phyloP scores from a whole-genome alignment of 352 stramenopile species.

The Phytophthora sp. region DNA sequence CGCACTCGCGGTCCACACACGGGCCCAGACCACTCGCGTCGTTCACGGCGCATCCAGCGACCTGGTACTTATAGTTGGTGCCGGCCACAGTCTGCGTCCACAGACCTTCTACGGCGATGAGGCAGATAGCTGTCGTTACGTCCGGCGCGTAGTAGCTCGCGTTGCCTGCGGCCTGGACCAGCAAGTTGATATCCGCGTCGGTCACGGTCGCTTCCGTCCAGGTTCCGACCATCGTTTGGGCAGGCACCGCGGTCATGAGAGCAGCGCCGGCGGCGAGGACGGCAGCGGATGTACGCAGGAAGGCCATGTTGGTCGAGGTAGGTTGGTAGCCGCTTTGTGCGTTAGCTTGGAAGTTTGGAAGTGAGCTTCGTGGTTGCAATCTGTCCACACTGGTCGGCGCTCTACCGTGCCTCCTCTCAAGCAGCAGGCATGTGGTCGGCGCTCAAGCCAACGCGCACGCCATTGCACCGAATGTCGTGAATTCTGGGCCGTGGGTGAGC shows the following conservation, averaged over 20 bases:
- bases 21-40: slow-evolving; percentile 37
- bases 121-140: slow-evolving; percentile 43
- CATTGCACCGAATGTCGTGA: slow-evolving; percentile 2
- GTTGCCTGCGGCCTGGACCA: slow-evolving; percentile 34
- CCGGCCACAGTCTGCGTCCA: slow-evolving; percentile 50
- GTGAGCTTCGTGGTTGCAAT: slow-evolving; percentile 6
- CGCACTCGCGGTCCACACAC: slow-evolving; percentile 40
- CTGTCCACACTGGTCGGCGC: slow-evolving; percentile 3
- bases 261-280: background rate
- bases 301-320: slow-evolving; percentile 4
- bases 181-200: slow-evolving; percentile 30
- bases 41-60: slow-evolving; percentile 44
- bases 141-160: slow-evolving; percentile 38
- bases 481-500: slow-evolving; percentile 1
- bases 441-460: slow-evolving; percentile 5
- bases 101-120: slow-evolving; percentile 41
- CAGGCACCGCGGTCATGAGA: slow-evolving; percentile 10
- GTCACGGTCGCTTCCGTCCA: slow-evolving; percentile 31
- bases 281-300: slow-evolving; percentile 4
- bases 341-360: slow-evolving; percentile 19
- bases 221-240: slow-evolving; percentile 20
- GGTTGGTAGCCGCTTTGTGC: slow-evolving; percentile 12
- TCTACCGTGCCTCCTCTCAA: slow-evolving; percentile 1
- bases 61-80: slow-evolving; percentile 61
- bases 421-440: background rate